Conservation (phyloP, 441 rosid species). For the Cnidoscolus chayamansa region DNA sequence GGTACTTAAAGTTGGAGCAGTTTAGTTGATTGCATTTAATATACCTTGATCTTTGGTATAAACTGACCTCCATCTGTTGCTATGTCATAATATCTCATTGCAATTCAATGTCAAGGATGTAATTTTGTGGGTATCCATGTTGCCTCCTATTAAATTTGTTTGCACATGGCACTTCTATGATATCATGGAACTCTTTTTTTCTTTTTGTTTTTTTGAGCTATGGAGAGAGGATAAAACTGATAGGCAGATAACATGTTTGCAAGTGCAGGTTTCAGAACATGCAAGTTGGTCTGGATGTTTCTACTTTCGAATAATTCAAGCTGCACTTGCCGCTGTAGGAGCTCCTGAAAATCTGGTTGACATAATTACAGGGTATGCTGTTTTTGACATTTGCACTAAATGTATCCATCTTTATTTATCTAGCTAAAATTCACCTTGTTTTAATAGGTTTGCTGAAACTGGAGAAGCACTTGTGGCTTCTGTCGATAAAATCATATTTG, state of each 20-base stretch:
- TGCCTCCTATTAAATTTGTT: conserved; percentile 5
- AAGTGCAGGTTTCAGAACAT: conserved; percentile 79
- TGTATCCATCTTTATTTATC: conserved; percentile 12
- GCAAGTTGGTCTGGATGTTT: conserved; percentile 99
- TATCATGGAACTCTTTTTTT: not conserved
- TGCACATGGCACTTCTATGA: not conserved
- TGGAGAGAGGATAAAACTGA: conserved; percentile 6
- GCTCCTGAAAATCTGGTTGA: conserved; percentile 97
- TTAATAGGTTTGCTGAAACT: conserved; percentile 78
- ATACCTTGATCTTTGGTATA: conserved; percentile 6
- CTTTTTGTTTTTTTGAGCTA: not conserved
- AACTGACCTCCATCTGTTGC: conserved; percentile 16
- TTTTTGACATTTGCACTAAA: conserved; percentile 13
- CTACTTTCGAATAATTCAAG: conserved; percentile 89
- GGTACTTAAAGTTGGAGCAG: conserved; percentile 36
- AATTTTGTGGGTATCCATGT: conserved; percentile 19
- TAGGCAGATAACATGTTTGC: conserved; percentile 17
- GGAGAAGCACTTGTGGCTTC: conserved; percentile 94
- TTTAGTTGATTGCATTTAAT: not conserved
- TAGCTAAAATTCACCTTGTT: conserved; percentile 24
- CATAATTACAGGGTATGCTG: conserved; percentile 80
- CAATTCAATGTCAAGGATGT: conserved; percentile 18
- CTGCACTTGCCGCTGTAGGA: conserved; percentile 93
- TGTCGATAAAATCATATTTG: conserved; percentile 93
- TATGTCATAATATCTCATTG: not conserved